Conservation (phyloP, 108 stramenopile genomes). For the Stephanodiscus minutulus region DNA sequence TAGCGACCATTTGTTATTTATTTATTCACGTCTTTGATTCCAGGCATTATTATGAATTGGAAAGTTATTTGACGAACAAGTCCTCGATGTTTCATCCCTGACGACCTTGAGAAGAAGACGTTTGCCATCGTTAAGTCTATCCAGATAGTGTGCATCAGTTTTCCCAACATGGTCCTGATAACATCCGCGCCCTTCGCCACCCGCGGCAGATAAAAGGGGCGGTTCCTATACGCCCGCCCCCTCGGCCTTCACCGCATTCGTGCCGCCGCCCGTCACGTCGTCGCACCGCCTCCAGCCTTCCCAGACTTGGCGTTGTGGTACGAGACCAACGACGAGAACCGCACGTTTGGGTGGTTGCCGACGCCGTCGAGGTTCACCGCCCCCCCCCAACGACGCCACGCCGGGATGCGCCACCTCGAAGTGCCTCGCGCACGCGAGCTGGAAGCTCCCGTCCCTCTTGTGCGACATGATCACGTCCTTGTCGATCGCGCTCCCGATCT, state of each 20-base stretch:
- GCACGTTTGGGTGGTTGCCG: slow-evolving; percentile 97
- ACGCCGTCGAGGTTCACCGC: slow-evolving; percentile 82
- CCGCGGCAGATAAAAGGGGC: not conserved
- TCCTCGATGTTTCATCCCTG: too few species aligned
- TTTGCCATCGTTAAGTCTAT: too few species aligned
- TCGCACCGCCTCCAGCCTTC: slow-evolving; percentile 15
- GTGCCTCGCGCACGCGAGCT: slow-evolving; percentile 94
- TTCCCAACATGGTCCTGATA: too few species aligned
- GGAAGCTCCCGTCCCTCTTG: slow-evolving; percentile 81
- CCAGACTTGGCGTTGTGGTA: slow-evolving; percentile 58
- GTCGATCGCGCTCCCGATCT: slow-evolving; percentile 65
- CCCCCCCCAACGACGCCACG: slow-evolving; percentile 35
- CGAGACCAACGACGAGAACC: slow-evolving; percentile 85
- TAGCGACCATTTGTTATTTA: too few species aligned
- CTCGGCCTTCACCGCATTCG: slow-evolving; percentile 18
- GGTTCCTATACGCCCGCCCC: slow-evolving; percentile 6
- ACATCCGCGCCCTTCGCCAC: too few species aligned
- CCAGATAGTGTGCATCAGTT: too few species aligned
- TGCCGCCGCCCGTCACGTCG: not conserved
- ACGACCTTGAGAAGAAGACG: too few species aligned
- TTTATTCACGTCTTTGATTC: too few species aligned
- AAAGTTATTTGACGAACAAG: too few species aligned
- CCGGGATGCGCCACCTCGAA: slow-evolving; percentile 92
- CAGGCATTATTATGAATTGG: too few species aligned
- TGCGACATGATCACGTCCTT: slow-evolving; percentile 75